phyloP scores from a whole-genome alignment of 225 moss, liverwort and hornwort genomes.

The Physcomitrellopsis africana region DNA sequence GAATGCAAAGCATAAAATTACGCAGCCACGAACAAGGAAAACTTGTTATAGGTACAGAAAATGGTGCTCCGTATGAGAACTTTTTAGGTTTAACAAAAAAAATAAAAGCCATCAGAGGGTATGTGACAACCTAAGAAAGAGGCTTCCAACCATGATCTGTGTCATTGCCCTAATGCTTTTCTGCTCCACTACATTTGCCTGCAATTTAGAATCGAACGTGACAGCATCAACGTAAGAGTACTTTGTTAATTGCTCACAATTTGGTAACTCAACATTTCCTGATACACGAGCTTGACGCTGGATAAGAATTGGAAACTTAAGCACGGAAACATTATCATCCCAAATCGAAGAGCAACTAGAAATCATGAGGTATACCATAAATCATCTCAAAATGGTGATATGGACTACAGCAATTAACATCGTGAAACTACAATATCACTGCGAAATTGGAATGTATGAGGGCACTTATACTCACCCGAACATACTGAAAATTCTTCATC shows the following conservation, averaged over 20 bases:
- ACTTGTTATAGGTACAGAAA: background rate
- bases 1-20: slow-evolving; percentile 3
- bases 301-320: slow-evolving; percentile 1
- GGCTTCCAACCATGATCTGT: slow-evolving; percentile 70
- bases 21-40: slow-evolving; percentile 8
- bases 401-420: background rate
- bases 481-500: slow-evolving; percentile 77
- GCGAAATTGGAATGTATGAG: slow-evolving; percentile 11
- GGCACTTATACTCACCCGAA: slow-evolving; percentile 65
- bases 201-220: slow-evolving; percentile 27
- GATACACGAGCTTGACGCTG: slow-evolving; percentile 4
- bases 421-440: background rate
- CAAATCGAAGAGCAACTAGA: slow-evolving; percentile 14
- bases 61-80: background rate
- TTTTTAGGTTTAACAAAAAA: background rate
- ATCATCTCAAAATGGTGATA: slow-evolving; percentile 18
- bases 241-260: slow-evolving; percentile 19
- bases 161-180: slow-evolving; percentile 73
- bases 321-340: slow-evolving; percentile 4
- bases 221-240: slow-evolving; percentile 1
- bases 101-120: background rate
- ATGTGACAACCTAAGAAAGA: slow-evolving; percentile 70
- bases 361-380: background rate
- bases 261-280: slow-evolving; percentile 8
- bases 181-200: slow-evolving; percentile 78